Base-by-base conservation (phyloP, 106 monocot species). In the Agapanthus africanus region DNA sequence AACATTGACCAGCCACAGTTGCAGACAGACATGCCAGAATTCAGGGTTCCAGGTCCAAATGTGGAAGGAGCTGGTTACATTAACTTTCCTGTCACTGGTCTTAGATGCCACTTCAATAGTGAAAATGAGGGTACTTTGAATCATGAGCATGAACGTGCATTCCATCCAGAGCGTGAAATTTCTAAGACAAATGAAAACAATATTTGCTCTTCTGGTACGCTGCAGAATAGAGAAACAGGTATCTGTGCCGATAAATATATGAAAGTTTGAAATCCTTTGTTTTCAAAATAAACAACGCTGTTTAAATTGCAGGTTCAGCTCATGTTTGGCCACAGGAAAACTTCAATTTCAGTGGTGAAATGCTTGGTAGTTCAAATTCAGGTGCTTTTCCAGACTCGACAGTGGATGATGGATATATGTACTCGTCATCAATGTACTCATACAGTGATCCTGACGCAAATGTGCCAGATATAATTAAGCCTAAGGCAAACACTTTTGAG, bases 1-100 rank as follows among this genome's bases (percentile, higher is more conserved):
- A 72, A 49, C 44, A 54, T 51, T 60, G 64, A 87, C 38, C 22
- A 75, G 37, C 67, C 62, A 42, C 40, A 71, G 28, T 65, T 81
- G 27, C 75, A 73, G 65, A 66, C 31, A 22, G 46, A 60, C n/a
- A 54, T 38, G 54, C 6, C 33, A 39, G 68, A 42, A 31, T 57
- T 27, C 50, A 62, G 32, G 60, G 40, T 57, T 9, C 18, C 39
- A 37, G 22, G 27, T 64, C 67, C 19, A 63, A 66, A 11, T 63
- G 32, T 73, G 42, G 63, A 54, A 40, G 70, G 33, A 22, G 40
- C 47, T 36, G 22, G 46, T 47, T n/a, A 44, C 47, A 38, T 31
- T 52, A 15, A 47, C 57, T 44, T 22, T n/a, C n/a, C n/a, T n/a
- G n/a, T n/a, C n/a, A n/a, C n/a, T n/a, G n/a, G n/a, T n/a, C n/a